These are phyloP conservation scores for Wakefieldia striispora DNA, from an alignment of 768 basidiomycete genomes.

Conservation along the genomic window DNA sequence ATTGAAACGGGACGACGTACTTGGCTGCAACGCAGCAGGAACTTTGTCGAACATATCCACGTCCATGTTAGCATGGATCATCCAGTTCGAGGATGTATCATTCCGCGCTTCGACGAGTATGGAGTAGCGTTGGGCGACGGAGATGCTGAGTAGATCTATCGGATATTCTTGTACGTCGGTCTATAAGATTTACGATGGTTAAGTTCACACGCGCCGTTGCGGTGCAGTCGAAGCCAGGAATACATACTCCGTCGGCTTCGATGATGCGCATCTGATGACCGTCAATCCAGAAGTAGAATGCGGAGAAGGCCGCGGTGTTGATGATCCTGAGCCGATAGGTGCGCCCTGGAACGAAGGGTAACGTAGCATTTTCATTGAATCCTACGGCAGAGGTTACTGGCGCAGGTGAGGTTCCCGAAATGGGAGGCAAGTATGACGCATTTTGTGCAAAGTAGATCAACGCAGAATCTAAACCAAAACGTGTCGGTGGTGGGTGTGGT, in stretches of 20 bases:
- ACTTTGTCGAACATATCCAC: slow-evolving; percentile 84
- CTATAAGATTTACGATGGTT: slow-evolving; percentile 31
- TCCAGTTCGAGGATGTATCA: slow-evolving; percentile 81
- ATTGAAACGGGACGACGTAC: slow-evolving; percentile 44
- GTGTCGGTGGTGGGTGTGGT: not conserved
- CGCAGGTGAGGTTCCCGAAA: slow-evolving; percentile 42
- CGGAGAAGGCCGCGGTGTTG: slow-evolving; percentile 73
- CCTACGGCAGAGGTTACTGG: slow-evolving; percentile 61
- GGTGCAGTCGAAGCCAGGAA: not conserved
- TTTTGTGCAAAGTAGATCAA: slow-evolving; percentile 84
- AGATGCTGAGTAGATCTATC: slow-evolving; percentile 67
- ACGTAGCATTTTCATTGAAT: slow-evolving; percentile 83
- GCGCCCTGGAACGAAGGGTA: slow-evolving; percentile 80
- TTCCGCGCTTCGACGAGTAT: slow-evolving; percentile 89
- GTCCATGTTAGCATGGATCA: slow-evolving; percentile 90
- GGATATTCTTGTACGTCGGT: slow-evolving; percentile 75
- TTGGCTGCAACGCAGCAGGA: slow-evolving; percentile 70
- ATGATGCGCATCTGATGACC: slow-evolving; percentile 84
- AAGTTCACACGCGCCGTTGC: not conserved
- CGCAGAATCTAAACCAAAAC: slow-evolving; percentile 54
- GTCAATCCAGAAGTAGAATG: slow-evolving; percentile 87
- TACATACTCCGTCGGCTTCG: slow-evolving; percentile 79
- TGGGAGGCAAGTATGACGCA: slow-evolving; percentile 63
- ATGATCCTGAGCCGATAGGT: slow-evolving; percentile 88
- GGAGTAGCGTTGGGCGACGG: slow-evolving; percentile 92